Percentiles rank a stretch among this genome's conserved stretches.
Conservation (phyloP, 495 filamentous ascomycete genomes). For the Aspergillus nidulans region DNA sequence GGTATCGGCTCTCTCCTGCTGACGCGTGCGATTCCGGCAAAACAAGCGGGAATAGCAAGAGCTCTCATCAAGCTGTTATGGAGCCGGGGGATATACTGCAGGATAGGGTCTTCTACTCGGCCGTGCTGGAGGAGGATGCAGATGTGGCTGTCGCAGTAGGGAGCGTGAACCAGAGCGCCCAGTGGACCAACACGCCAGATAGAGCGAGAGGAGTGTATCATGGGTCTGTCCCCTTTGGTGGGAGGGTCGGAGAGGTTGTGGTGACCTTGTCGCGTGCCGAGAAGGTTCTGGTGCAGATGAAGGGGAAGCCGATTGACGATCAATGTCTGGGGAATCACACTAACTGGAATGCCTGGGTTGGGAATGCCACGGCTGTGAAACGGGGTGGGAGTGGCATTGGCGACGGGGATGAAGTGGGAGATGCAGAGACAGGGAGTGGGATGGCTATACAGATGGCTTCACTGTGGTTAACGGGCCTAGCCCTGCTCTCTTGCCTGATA, state of each 20-base stretch:
- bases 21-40: conserved; percentile 28
- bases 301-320: conserved; percentile 45
- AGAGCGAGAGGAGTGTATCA: conserved; percentile 48
- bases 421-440: not conserved
- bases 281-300: conserved; percentile 19
- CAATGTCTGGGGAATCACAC: conserved; percentile 45
- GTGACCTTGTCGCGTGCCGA: conserved; percentile 45
- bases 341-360: conserved; percentile 52
- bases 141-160: conserved; percentile 51
- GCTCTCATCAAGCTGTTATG: conserved; percentile 10
- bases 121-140: conserved; percentile 23
- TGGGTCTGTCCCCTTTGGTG: conserved; percentile 44
- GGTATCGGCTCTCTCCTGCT: conserved; percentile 56
- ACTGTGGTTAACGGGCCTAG: not conserved
- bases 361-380: conserved; percentile 17
- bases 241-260: conserved; percentile 46
- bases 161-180: conserved; percentile 23
- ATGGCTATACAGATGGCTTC: not conserved
- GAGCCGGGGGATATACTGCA: conserved; percentile 16
- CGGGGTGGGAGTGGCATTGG: too few species aligned
- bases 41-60: conserved; percentile 32
- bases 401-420: not conserved
- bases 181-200: conserved; percentile 26
- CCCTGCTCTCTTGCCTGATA: not conserved
- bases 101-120: conserved; percentile 39